Conservation (phyloP, 129 eudicot species). For the Gnaphalium uliginosum region DNA sequence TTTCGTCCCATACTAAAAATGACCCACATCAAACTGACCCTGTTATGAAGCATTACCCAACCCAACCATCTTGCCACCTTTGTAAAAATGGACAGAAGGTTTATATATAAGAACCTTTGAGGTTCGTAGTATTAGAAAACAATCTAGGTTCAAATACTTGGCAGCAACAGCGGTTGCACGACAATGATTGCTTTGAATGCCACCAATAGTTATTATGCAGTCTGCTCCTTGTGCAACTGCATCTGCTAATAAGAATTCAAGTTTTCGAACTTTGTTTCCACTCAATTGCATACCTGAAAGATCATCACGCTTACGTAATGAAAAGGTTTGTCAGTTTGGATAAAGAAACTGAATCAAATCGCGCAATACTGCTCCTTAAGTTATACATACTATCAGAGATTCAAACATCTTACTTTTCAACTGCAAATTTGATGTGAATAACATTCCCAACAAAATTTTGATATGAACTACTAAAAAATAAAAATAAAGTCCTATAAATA, state of each 20-base stretch:
- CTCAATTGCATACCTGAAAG: slow-evolving; percentile 99
- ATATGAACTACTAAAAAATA: no score
- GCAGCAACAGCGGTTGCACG: slow-evolving; percentile 99
- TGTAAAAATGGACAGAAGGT: background rate
- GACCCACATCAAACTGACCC: background rate
- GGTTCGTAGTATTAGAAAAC: slow-evolving; percentile 86
- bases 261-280: slow-evolving; percentile 96
- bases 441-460: no score
- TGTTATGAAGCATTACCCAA: background rate
- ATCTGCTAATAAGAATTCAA: slow-evolving; percentile 96
- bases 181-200: slow-evolving; percentile 98
- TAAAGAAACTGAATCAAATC: slow-evolving; percentile 6
- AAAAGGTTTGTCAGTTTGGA: slow-evolving; percentile 26
- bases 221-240: slow-evolving; percentile 94
- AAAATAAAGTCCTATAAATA: no score
- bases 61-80: background rate
- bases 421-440: no score
- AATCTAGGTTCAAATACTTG: slow-evolving; percentile 80
- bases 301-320: slow-evolving; percentile 84
- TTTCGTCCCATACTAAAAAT: background rate
- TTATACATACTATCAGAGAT: no score
- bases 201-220: slow-evolving; percentile 88
- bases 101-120: slow-evolving; percentile 65
- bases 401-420: no score
- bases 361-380: no score